A percentile compares a stretch with the other conserved stretches of the same genome.
phyloP scores from a whole-genome alignment of 768 basidiomycete species.

The Suillus occidentalis region DNA sequence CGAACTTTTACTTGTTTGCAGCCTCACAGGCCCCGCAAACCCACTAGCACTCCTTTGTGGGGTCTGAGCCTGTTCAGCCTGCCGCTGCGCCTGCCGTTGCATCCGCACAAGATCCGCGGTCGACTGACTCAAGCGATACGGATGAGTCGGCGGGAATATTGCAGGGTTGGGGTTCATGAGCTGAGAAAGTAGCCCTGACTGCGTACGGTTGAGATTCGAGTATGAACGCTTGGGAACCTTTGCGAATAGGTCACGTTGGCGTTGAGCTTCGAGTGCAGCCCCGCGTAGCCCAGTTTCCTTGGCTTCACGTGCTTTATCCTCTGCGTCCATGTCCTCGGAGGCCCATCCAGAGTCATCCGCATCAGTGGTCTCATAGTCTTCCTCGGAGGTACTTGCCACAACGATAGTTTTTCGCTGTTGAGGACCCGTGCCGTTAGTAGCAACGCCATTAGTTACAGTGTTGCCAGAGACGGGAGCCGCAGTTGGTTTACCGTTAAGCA shows the following conservation, averaged over 20 bases:
- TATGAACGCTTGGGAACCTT: constrained; percentile 71
- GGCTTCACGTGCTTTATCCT: constrained; percentile 33
- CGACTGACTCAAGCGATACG: constrained; percentile 53
- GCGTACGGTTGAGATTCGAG: constrained; percentile 52
- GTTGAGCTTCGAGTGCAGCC: constrained; percentile 62
- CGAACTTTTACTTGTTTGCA: constrained; percentile 55
- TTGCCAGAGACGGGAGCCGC: constrained; percentile 13
- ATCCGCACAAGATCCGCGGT: constrained; percentile 43
- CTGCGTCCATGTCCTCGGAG: constrained; percentile 50
- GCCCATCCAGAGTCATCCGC: constrained; percentile 62
- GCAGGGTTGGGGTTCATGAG: constrained; percentile 72
- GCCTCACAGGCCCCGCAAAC: constrained; percentile 31
- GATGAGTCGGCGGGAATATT: constrained; percentile 58
- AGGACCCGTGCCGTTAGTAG: constrained; percentile 22
- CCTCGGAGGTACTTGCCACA: constrained; percentile 44
- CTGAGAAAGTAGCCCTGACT: constrained; percentile 62
- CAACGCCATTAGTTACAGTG: constrained; percentile 12
- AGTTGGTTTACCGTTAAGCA: background rate
- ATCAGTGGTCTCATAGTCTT: constrained; percentile 55
- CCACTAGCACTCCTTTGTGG: constrained; percentile 31
- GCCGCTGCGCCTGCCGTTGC: constrained; percentile 17
- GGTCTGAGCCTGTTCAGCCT: constrained; percentile 22
- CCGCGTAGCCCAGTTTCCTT: constrained; percentile 39
- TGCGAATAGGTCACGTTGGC: constrained; percentile 66
- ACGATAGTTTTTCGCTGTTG: constrained; percentile 46